Percentiles rank a stretch among this genome's conserved stretches.
These are phyloP conservation scores for Astrothelium macrocarpum DNA, from an alignment of 495 filamentous ascomycete species.

Conservation along the genomic window DNA sequence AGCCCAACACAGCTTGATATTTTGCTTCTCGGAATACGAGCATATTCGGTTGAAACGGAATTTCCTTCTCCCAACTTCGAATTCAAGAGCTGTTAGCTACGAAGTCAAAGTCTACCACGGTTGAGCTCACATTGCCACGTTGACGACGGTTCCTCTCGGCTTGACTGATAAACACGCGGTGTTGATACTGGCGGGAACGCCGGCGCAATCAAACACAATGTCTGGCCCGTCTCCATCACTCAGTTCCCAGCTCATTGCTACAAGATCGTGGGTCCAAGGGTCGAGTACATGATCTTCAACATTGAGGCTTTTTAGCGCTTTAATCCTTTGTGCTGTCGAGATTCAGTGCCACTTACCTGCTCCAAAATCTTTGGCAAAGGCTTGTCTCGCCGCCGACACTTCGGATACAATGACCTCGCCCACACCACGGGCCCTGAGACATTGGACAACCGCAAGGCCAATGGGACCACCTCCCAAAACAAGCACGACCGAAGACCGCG, in stretches of 20 bases:
- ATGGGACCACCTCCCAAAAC: conserved; percentile 27
- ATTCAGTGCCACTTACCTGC: conserved; percentile 7
- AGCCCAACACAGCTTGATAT: conserved; percentile 27
- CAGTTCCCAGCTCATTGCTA: conserved; percentile 16
- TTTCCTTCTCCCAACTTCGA: conserved; percentile 25
- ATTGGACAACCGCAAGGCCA: conserved; percentile 23
- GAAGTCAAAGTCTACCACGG: neutral
- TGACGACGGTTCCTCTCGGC: conserved; percentile 27
- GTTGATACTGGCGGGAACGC: conserved; percentile 23
- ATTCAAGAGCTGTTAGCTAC: neutral
- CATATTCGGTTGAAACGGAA: conserved; percentile 30
- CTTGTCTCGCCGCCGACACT: conserved; percentile 23
- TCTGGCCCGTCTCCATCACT: conserved; percentile 23
- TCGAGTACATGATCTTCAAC: conserved; percentile 22
- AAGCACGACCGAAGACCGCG: conserved; percentile 11
- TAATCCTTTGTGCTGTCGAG: neutral
- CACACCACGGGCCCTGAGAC: conserved; percentile 17
- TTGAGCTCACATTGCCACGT: conserved; percentile 23
- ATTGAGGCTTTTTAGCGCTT: neutral
- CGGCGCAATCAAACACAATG: conserved; percentile 31
- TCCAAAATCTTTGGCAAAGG: conserved; percentile 27
- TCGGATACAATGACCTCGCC: conserved; percentile 24
- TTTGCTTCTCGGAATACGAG: conserved; percentile 28
- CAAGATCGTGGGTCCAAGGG: conserved; percentile 23
- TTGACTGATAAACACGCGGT: conserved; percentile 21